A percentile compares a stretch with the other conserved stretches of the same genome.
These are phyloP conservation scores for Juglanconis oblonga DNA, from an alignment of 2,329 filamentous ascomycete species.

Conservation along the genomic window DNA sequence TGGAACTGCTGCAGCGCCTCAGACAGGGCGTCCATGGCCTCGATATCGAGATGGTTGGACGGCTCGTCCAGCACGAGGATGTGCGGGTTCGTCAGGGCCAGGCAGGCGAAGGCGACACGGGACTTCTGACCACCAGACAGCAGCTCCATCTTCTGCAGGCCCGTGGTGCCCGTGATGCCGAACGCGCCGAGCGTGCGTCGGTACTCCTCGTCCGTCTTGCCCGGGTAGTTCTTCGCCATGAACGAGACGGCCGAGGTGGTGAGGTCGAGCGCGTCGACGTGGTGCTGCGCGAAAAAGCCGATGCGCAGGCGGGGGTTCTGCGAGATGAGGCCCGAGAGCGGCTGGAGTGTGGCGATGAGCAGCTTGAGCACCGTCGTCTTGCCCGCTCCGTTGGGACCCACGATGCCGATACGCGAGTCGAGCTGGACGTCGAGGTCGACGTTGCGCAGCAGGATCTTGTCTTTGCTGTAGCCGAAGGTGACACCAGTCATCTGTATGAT, in stretches of 20 bases:
- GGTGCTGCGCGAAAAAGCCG: conserved; percentile 97
- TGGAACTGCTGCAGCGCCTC: conserved; percentile 82
- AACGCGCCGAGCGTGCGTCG: conserved; percentile 89
- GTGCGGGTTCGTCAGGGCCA: conserved; percentile 90
- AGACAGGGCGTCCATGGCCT: conserved; percentile 95
- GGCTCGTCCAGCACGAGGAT: conserved; percentile 98
- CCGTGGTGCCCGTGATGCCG: conserved; percentile 89
- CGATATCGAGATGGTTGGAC: conserved; percentile 97
- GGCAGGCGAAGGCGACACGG: conserved; percentile 94
- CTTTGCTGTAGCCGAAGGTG: conserved; percentile 79
- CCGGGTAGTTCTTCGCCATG: conserved; percentile 90
- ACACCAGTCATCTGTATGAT: conserved; percentile 97
- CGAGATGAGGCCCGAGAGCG: conserved; percentile 78
- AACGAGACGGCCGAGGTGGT: conserved; percentile 87
- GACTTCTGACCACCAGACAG: conserved; percentile 98
- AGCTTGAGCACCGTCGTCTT: conserved; percentile 98
- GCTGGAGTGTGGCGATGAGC: conserved; percentile 80
- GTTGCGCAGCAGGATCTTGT: conserved; percentile 76
- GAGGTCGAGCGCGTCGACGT: conserved; percentile 93
- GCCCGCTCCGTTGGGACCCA: conserved; percentile 98
- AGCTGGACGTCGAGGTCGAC: conserved; percentile 97
- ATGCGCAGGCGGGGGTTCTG: conserved; percentile 85
- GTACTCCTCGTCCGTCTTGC: conserved; percentile 94
- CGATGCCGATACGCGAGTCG: conserved; percentile 96
- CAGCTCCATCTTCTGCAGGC: conserved; percentile 91